Base-by-base conservation (phyloP, 768 basidiomycete genomes). In the Lactarius evosmus region DNA sequence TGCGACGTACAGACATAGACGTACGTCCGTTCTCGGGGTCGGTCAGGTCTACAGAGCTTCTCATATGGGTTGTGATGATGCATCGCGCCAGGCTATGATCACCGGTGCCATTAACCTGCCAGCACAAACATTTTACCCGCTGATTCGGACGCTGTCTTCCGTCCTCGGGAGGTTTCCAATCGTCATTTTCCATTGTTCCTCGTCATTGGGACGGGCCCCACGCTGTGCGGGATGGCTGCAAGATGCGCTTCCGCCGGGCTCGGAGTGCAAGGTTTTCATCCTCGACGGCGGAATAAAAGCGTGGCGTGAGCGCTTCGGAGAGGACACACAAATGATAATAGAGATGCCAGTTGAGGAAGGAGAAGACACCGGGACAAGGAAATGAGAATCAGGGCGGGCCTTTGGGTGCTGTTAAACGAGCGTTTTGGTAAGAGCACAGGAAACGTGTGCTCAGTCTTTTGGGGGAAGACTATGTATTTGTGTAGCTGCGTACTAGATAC, bases 331-430 rank as follows among this genome's bases (percentile, higher is more conserved):
- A n/a, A 56, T 70, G 46, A 52, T 66, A 9, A 49, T 71, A 22
- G 70, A 65, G 19, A 90, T 96, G 27, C 93, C 95, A 11, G 27
- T 8, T 7, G 62, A 58, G 25, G 62, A 46, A 19, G 50, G 27
- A 30, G 51, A 41, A 16, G 40, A 33, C 34, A 52, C 19, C 5
- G 32, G n/a, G 27, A n/a, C 19, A 16, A 40, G 40, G 25, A 58
- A 50, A 32, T 62, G 49, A 61, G 41, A 30, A 49, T 49, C 46
- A 27, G 46, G 46, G 46, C 0, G 11, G 25, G 46, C 1, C 46
- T 14, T 25, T 49, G 46, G 16, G 46, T n/a, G 17, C 40, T n/a
- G 4, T 9, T 7, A 3, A 41, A n/a, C 7, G 40, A 17, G 36
- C 14, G 6, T 41, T 19, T 8, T 41, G 7, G 8, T 19, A 41